These are phyloP conservation scores for Truncatella angustata DNA, from an alignment of 2,329 filamentous ascomycete genomes.

Conservation along the genomic window DNA sequence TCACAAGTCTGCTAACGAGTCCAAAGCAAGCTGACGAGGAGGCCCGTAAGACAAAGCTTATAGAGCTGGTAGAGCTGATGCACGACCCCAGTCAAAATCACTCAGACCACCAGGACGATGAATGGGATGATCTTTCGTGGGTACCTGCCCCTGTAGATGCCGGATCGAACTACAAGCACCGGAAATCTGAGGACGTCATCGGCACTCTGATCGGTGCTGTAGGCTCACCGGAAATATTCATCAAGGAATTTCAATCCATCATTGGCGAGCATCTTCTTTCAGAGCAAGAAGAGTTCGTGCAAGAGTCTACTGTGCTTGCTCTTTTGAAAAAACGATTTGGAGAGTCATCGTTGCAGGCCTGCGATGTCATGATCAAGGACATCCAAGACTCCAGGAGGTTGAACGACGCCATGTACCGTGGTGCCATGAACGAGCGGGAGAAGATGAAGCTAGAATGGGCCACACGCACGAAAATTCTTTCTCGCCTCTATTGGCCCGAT, in stretches of 20 bases:
- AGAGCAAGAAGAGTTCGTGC: slow-evolving; percentile 68
- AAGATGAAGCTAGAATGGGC: slow-evolving; percentile 30
- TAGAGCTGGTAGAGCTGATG: slow-evolving; percentile 67
- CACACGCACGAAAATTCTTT: slow-evolving; percentile 82
- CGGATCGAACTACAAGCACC: slow-evolving; percentile 85
- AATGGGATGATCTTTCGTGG: slow-evolving; percentile 92
- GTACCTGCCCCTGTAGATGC: slow-evolving; percentile 90
- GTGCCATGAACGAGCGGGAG: slow-evolving; percentile 22
- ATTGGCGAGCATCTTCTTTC: slow-evolving; percentile 78
- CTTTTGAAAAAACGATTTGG: slow-evolving; percentile 88
- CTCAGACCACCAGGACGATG: slow-evolving; percentile 54
- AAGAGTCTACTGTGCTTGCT: slow-evolving; percentile 79
- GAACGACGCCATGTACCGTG: slow-evolving; percentile 63
- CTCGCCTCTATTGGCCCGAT: slow-evolving; percentile 89
- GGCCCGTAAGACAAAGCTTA: slow-evolving; percentile 49
- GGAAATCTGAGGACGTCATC: slow-evolving; percentile 86
- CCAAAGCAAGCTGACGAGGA: slow-evolving; percentile 42
- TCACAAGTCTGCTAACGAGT: slow-evolving; percentile 68
- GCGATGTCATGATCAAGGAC: slow-evolving; percentile 96
- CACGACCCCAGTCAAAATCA: slow-evolving; percentile 57
- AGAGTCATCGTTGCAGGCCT: slow-evolving; percentile 81
- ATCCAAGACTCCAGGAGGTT: slow-evolving; percentile 79
- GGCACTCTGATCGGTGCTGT: slow-evolving; percentile 86
- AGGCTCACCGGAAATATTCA: slow-evolving; percentile 86
- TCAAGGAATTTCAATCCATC: slow-evolving; percentile 88